Base-by-base conservation (phyloP, 345 rosid genomes). In the Camelina neglecta region DNA sequence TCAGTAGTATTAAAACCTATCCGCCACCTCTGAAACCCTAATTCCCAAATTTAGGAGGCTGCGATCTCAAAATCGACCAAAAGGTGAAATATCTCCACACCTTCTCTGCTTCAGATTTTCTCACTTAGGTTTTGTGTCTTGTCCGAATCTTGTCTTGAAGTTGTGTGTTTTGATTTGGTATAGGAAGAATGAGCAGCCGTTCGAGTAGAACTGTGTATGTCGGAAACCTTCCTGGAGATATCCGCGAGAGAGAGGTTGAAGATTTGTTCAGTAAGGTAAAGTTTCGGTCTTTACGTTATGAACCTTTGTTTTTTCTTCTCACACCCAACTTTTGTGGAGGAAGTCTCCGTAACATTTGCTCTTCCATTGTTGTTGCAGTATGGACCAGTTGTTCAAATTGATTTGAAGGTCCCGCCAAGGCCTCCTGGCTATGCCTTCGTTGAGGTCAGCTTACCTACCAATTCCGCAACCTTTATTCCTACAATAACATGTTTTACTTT, bases 381-480 rank as follows among this genome's bases (percentile, higher is more conserved):
- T 83, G 98, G 98, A 51, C 89, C 93, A 13, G 85, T 93, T 65
- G 90, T 81, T 20, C 88, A 89, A 75, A 86, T 93, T 69, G 98
- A 93, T 64, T 79, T 93, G 85, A 93, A 93, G 83, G 83, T 91
- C 67, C 98, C 98, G 33, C 98, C 97, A 60, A 88, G 98, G 79
- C 97, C 98, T 48, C 98, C 96, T 35, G 97, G 96, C 65, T 93
- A 93, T 82, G 97, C 97, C 26, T 93, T 93, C 84, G 93, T 93
- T 18, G 98, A 93, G 93, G 98, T 86, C 36, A 69, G 85, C 71
- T 57, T 29, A 41, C 7, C 24, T 24, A 38, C 11, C 63, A n/a
- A 6, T 54, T 38, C 48, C 7, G 23, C 9, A 6, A 35, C 21
- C 13, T 35, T 49, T 49, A 12, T 8, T 48, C 21, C 7, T 48